A percentile compares a stretch with the other conserved stretches of the same genome.
These are phyloP conservation scores for Pseudocercospora fijiensis DNA, from an alignment of 2,329 filamentous ascomycete species.

Conservation along the genomic window DNA sequence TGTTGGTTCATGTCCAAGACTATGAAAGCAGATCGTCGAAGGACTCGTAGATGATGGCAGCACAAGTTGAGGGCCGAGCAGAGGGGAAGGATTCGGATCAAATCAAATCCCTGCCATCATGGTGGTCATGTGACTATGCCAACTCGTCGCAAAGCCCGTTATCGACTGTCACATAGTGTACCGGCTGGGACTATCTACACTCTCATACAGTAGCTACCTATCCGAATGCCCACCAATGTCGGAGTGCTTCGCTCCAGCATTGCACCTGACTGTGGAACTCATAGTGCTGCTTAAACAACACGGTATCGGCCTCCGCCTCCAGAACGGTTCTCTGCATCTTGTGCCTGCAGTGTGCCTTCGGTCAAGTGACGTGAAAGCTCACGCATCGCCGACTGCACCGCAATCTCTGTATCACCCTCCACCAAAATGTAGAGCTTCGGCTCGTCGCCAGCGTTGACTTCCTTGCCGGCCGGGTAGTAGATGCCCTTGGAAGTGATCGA, in stretches of 20 bases:
- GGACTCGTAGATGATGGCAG: no score
- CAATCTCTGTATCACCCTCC: conserved; percentile 91
- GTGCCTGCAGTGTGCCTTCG: conserved; percentile 86
- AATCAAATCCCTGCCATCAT: background rate
- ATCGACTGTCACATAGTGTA: background rate
- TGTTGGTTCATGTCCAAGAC: background rate
- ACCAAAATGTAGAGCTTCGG: conserved; percentile 98
- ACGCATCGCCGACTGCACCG: conserved; percentile 84
- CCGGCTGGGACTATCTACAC: background rate
- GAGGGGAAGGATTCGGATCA: background rate
- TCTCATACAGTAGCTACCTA: background rate
- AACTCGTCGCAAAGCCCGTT: background rate
- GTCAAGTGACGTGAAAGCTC: conserved; percentile 84
- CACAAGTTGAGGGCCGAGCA: no score
- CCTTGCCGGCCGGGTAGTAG: conserved; percentile 80
- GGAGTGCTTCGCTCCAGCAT: no score
- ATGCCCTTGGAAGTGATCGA: conserved; percentile 97
- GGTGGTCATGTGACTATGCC: background rate
- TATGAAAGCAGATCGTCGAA: no score
- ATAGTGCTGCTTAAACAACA: conserved; percentile 61
- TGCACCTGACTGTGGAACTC: background rate
- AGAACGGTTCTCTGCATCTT: conserved; percentile 77
- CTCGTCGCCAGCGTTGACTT: conserved; percentile 69
- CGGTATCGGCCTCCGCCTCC: conserved; percentile 76
- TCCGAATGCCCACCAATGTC: background rate